A percentile compares a stretch with the other conserved stretches of the same genome.
Conservation (phyloP, 1,284 basidiomycete species). For the Ustilago loliicola region DNA sequence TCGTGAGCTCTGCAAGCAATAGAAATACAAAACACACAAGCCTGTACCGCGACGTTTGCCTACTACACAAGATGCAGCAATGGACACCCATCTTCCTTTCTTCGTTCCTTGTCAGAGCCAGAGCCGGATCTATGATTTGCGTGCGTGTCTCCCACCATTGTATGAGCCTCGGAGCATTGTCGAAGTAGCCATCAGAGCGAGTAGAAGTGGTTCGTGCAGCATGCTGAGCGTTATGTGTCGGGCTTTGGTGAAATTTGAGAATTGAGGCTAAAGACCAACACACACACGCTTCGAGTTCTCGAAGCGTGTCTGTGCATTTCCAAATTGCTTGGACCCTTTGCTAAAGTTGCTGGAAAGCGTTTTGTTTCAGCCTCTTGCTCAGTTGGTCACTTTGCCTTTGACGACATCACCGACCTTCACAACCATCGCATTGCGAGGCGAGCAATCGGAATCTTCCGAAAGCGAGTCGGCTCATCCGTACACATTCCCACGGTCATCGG, state of each 20-base stretch:
- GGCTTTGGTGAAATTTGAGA: slow-evolving; percentile 4
- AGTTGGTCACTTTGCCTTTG: not conserved
- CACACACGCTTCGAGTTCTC: not conserved
- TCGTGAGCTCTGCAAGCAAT: slow-evolving; percentile 11
- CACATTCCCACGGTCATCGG: slow-evolving; percentile 6
- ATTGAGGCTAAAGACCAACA: slow-evolving; percentile 16
- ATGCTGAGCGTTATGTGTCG: not conserved
- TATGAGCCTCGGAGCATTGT: not conserved
- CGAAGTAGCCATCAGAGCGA: not conserved
- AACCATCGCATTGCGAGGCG: not conserved
- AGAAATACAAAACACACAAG: not conserved
- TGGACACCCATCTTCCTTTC: not conserved
- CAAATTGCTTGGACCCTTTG: slow-evolving; percentile 14
- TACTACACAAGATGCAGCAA: not conserved
- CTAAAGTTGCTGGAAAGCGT: not conserved
- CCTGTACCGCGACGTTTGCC: not conserved
- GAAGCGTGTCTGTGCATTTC: slow-evolving; percentile 1
- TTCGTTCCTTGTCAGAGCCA: not conserved
- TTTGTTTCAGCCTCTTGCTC: not conserved
- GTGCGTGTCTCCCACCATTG: too few species aligned
- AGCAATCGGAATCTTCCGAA: not conserved
- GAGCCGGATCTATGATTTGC: too few species aligned
- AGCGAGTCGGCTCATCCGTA: not conserved
- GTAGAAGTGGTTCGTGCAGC: not conserved
- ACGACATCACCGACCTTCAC: not conserved